Evolutionary conservation across 805 yeast genomes (phyloP).

Genomic region (Ogataea philodendri): DNA sequence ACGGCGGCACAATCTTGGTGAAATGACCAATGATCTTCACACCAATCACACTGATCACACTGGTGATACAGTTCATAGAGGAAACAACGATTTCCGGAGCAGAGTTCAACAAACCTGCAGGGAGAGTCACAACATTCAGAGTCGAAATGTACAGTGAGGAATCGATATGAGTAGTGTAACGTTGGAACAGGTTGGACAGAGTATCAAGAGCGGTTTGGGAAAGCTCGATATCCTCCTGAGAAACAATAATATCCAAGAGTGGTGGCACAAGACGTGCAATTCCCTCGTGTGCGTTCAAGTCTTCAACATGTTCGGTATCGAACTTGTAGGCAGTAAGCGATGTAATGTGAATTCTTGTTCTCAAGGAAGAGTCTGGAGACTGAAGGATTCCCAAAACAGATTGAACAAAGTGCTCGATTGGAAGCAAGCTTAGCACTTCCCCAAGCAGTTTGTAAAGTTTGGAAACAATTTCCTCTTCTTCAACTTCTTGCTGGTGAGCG

Average conservation of each 20-base stretch:
- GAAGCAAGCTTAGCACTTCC: conserved; percentile 65
- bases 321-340: conserved; percentile 65
- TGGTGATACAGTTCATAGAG: conserved; percentile 68
- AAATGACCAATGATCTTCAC: conserved; percentile 81
- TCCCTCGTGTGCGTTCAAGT: conserved; percentile 46
- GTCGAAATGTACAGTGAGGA: conserved; percentile 46
- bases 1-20: conserved; percentile 79
- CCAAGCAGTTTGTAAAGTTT: conserved; percentile 57
- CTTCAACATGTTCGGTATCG: conserved; percentile 59
- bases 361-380: conserved; percentile 39
- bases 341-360: conserved; percentile 60
- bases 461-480: conserved; percentile 37
- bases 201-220: conserved; percentile 71
- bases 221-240: conserved; percentile 44
- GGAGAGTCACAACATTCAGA: conserved; percentile 48
- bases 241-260: conserved; percentile 41
- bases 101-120: conserved; percentile 49
- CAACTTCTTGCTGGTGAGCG: conserved; percentile 24
- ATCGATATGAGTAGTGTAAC: conserved; percentile 55
- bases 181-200: conserved; percentile 57
- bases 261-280: conserved; percentile 51
- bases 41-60: conserved; percentile 71
- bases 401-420: conserved; percentile 67
- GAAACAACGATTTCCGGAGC: conserved; percentile 67
- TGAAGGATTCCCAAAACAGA: conserved; percentile 49